Evolutionary conservation across 768 basidiomycete species (phyloP), one percentile per base, ranked within the genome.

Genomic region (Scleroderma bovista): DNA sequence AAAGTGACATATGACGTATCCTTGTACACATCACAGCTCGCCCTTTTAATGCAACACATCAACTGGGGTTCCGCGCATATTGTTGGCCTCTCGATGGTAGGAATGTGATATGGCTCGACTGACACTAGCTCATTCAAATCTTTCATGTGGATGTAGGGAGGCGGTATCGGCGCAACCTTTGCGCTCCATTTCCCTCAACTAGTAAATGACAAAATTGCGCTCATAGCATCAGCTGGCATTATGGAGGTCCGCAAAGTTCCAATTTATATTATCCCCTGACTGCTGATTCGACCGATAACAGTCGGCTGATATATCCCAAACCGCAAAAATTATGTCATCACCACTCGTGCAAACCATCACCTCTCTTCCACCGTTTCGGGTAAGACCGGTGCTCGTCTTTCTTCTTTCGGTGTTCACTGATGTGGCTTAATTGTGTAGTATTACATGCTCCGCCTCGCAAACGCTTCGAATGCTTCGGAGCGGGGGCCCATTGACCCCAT

Each of bases 21-120:
- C 6, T 71, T 92, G 3, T 84, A 84, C 60, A 80, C 81, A 1
- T 81, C 80, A 0, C 88, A 91, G 58, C 83, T 92, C n/a, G 89
- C 89, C 0, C 75, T 90, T 6, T 77, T 92, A 44, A 78, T 92
- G 76, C 88, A 91, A 54, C 79, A 89, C 54, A 64, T 90, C 41
- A 75, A 73, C 46, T 92, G 88, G 88, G 73, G 78, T 10, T 76
- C 79, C 53, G 81, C 84, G 0, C 68, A 76, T 47, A 65, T 91
- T 34, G 78, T 78, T 1, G 88, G 86, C 13, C 69, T 88, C 15
- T 90, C 88, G 19, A 91, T 92, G 89, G 86, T 83, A 48, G 12
- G 48, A 44, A 15, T 42, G 5, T 15, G 7, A 11, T 32, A 73
- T 52, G 23, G 17, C 44, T 51, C 46, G 32, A 2, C n/a, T 33